Evolutionary conservation across 306 rosid genomes (phyloP).

Genomic region (Argentina anserina): DNA sequence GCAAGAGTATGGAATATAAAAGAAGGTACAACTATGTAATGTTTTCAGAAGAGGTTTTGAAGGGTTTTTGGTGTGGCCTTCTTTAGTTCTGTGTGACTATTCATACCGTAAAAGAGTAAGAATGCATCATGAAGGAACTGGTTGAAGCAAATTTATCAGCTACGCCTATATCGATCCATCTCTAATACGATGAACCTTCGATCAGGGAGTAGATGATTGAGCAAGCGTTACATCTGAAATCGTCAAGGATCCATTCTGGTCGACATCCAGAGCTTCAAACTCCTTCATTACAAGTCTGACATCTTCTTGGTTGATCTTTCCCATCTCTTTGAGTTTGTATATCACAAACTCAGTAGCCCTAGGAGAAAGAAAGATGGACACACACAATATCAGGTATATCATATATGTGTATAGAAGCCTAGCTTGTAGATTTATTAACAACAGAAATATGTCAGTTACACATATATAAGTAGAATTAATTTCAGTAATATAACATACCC

Average conservation of each 20-base stretch:
- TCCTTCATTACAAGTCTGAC: conserved; percentile 60
- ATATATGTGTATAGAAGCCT: background rate
- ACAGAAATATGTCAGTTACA: conserved; percentile 7
- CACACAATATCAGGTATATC: background rate
- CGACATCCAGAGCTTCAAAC: conserved; percentile 83
- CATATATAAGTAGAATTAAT: too few relatives aligned
- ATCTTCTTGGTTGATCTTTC: conserved; percentile 80
- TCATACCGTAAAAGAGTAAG: background rate
- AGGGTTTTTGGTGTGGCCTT: background rate
- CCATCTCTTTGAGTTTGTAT: conserved; percentile 85
- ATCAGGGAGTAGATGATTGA: conserved; percentile 31
- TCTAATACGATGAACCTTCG: background rate
- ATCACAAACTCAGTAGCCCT: conserved; percentile 77
- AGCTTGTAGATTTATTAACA: background rate
- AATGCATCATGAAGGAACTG: background rate
- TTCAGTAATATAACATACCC: conserved; percentile 63
- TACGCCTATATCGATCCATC: background rate
- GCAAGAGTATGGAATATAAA: too few relatives aligned
- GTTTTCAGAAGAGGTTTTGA: background rate
- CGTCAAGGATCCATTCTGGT: conserved; percentile 73
- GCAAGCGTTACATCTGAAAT: conserved; percentile 57
- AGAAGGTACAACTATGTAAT: conserved; percentile 5
- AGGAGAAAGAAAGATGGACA: background rate
- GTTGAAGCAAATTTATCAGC: background rate
- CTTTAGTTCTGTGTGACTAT: background rate